Base-by-base conservation (phyloP, 768 basidiomycete species). In the Strobilomyces echinocephalus region DNA sequence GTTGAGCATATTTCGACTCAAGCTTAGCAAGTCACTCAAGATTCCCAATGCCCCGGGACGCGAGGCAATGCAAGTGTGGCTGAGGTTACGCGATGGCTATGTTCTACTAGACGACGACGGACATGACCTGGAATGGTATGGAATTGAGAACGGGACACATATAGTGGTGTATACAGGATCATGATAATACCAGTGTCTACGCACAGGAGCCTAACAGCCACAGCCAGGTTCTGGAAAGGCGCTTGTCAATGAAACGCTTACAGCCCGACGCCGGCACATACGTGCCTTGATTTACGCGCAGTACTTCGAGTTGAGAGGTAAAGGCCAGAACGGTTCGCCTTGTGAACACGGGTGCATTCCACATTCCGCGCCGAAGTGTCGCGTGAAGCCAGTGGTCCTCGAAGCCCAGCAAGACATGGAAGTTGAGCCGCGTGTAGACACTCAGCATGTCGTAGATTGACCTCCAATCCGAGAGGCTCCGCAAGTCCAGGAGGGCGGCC, bases 61-160 rank as follows among this genome's bases (percentile, higher is more conserved):
- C 35, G 67, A 62, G 34, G 67, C 65, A 15, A 60, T 83, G 18
- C 63, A 62, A 44, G 60, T 90, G 31, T 89, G 84, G 82, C 65
- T 85, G 40, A 72, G 71, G 41, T 76, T 87, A 74, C 66, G 69
- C 18, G 78, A 84, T 60, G 74, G 74, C 30, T 70, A 81, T 28
- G 70, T 73, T 24, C 73, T 76, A 49, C 69, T 92, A 30, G 72
- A 76, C 26, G 62, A 77, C 28, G 82, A 87, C 46, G 59, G 65
- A 12, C 78, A 77, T 50, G 77, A 82, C 49, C 65, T 91, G 39
- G 80, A 76, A 54, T 90, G 87, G 87, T 79, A 84, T 63, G 88
- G 90, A 7, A 63, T 91, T 35, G 86, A 89, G 53, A 76, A 79
- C 8, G 78, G 65, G 18, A 71, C 74, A 51, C 63, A 72, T 52